A percentile compares a stretch with the other conserved stretches of the same genome.
Evolutionary conservation across 345 rosid species (phyloP).

Genomic region (Lagerstroemia speciosa): DNA sequence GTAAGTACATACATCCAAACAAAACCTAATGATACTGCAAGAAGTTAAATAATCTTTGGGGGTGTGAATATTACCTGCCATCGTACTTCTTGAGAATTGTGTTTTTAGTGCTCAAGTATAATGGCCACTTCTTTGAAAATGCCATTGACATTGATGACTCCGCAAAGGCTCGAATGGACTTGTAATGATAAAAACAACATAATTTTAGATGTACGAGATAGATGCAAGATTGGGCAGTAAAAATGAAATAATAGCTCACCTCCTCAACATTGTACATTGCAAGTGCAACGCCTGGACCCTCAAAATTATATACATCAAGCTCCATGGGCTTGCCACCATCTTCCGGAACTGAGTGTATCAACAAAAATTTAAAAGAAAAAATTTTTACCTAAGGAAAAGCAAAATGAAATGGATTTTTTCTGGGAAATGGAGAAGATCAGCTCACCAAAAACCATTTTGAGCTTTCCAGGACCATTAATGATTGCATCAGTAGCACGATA

Average conservation of each 20-base stretch:
- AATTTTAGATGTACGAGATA: neutral
- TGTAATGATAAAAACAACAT: constrained; percentile 15
- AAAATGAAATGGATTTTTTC: neutral
- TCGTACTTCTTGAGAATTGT: constrained; percentile 95
- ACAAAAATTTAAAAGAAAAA: constrained; percentile 8
- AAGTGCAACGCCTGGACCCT: constrained; percentile 90
- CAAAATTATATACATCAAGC: constrained; percentile 70
- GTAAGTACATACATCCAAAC: constrained; percentile 2
- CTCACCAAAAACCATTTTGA: constrained; percentile 89
- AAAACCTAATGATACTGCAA: neutral
- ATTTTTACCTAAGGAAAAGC: constrained; percentile 4
- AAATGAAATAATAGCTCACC: constrained; percentile 34
- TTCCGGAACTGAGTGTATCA: constrained; percentile 49
- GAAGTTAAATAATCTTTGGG: neutral
- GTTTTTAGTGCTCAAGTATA: constrained; percentile 94
- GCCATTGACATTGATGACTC: constrained; percentile 92
- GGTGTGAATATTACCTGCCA: constrained; percentile 54
- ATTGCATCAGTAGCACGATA: constrained; percentile 79
- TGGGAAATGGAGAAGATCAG: constrained; percentile 6
- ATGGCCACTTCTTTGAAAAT: constrained; percentile 83
- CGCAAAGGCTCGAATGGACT: constrained; percentile 91
- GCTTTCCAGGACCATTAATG: constrained; percentile 82
- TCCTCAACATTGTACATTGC: constrained; percentile 97
- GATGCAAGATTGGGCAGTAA: neutral
- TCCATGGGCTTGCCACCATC: constrained; percentile 56